Evolutionary conservation across 441 rosid genomes (phyloP), one percentile per base, ranked within the genome.

Genomic region (Euphorbia schlechtendalii): DNA sequence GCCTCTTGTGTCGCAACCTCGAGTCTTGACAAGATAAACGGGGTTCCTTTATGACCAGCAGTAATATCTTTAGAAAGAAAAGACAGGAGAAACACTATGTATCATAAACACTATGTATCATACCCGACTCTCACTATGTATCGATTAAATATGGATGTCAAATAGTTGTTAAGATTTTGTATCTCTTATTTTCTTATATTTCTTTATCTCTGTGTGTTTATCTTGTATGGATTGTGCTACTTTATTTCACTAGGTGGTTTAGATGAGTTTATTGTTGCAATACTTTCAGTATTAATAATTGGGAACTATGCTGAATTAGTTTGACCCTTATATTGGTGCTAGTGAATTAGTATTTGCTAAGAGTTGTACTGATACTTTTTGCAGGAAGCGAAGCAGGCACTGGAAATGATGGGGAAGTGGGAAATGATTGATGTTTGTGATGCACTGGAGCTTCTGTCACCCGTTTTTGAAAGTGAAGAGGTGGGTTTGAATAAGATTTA

Each of bases 311-410:
- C 51, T 18, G 24, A 38, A 51, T 21, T 28, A 15, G 21, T 41
- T 61, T 25, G 25, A 22, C 25, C 45, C 21, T 34, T 62, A 38
- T 41, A 3, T 20, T 65, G 46, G 40, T 28, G 55, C 57, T 70
- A 22, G 54, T 46, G 15, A 30, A 64, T 18, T n/a, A 64, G 13
- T 11, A 45, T 59, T 30, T 51, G 25, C 68, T 71, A 76, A 67
- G 57, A 61, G 64, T 67, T 64, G 21, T 64, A 56, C 73, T 77
- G 68, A 57, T 78, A 64, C 68, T 21, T 71, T 40, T 65, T 81
- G 71, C 86, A 94, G 99, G 99, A 94, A 87, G 99, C 98, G 63
- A 94, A 89, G 73, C 98, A 94, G 73, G 96, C 98, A 56, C 66
- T 91, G 48, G 91, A 89, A 63, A 81, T 94, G 75, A 94, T 94